A percentile compares a stretch with the other conserved stretches of the same genome.
Conservation (phyloP, 2,329 filamentous ascomycete species). For the Rachicladosporium sp. region DNA sequence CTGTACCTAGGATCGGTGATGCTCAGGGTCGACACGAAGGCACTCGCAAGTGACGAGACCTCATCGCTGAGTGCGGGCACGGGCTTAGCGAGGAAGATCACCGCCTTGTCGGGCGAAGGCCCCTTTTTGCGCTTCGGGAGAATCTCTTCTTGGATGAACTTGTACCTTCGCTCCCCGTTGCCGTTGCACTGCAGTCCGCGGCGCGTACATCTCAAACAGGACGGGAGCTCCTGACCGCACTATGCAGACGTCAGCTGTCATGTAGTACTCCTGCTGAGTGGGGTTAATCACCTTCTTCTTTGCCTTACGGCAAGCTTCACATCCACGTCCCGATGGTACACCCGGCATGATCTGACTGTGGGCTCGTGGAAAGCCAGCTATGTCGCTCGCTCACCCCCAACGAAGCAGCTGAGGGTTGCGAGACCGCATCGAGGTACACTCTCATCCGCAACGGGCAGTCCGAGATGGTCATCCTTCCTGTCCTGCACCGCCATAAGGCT, state of each 20-base stretch:
- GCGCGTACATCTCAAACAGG: constrained; percentile 7
- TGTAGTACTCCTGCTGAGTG: background rate
- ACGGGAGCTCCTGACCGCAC: constrained; percentile 8
- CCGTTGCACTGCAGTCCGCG: constrained; percentile 7
- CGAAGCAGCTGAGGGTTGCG: no score
- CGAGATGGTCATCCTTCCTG: no score
- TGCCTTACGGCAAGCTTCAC: constrained; percentile 9
- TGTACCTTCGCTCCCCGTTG: constrained; percentile 8
- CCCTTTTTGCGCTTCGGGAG: background rate
- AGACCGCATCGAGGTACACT: no score
- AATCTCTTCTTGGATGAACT: constrained; percentile 4
- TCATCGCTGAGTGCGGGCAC: background rate
- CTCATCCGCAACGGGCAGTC: no score
- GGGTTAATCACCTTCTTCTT: constrained; percentile 9
- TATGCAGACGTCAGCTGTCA: background rate
- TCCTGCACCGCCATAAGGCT: no score
- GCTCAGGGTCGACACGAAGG: constrained; percentile 2
- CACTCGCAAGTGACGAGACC: background rate
- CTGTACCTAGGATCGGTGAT: constrained; percentile 5
- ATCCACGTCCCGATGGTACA: constrained; percentile 17
- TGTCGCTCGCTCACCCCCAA: no score
- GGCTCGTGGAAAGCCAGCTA: no score
- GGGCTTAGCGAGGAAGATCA: background rate
- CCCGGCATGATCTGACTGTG: constrained; percentile 7
- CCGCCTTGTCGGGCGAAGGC: background rate